These are phyloP conservation scores for Neopestalotiopsis sp. DNA, from an alignment of 2,329 filamentous ascomycete genomes.

Conservation along the genomic window DNA sequence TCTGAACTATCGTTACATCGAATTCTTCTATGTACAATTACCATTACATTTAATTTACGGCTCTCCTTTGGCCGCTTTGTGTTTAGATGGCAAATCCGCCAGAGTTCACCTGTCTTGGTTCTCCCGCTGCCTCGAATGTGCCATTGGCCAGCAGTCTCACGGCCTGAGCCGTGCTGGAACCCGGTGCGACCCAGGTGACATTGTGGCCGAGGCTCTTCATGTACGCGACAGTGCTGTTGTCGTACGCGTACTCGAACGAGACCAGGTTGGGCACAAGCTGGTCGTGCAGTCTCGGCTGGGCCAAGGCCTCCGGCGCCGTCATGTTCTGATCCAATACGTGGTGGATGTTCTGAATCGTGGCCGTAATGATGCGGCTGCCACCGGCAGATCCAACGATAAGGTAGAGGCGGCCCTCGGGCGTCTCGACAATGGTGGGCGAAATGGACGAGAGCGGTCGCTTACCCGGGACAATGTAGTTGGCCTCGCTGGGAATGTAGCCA, in stretches of 20 bases:
- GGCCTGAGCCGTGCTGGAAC: slow-evolving; percentile 74
- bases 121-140: slow-evolving; percentile 78
- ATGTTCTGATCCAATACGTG: slow-evolving; percentile 73
- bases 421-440: slow-evolving; percentile 77
- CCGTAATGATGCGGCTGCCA: slow-evolving; percentile 82
- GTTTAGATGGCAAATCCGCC: slow-evolving; percentile 64
- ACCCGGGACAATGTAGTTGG: slow-evolving; percentile 76
- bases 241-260: slow-evolving; percentile 73
- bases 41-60: background rate
- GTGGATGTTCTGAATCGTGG: slow-evolving; percentile 79
- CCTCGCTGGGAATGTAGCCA: slow-evolving; percentile 74
- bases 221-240: slow-evolving; percentile 71
- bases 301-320: slow-evolving; percentile 66
- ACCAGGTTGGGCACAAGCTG: slow-evolving; percentile 76
- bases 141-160: slow-evolving; percentile 68
- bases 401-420: slow-evolving; percentile 70
- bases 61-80: background rate
- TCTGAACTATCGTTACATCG: no score
- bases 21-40: background rate
- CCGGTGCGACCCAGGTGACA: slow-evolving; percentile 71
- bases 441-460: slow-evolving; percentile 83
- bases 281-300: slow-evolving; percentile 76
- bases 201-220: slow-evolving; percentile 74
- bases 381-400: slow-evolving; percentile 80
- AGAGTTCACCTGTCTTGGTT: slow-evolving; percentile 79